Evolutionary conservation across 139 green algal species (phyloP).

Genomic region (Pycnococcus provasolii): DNA sequence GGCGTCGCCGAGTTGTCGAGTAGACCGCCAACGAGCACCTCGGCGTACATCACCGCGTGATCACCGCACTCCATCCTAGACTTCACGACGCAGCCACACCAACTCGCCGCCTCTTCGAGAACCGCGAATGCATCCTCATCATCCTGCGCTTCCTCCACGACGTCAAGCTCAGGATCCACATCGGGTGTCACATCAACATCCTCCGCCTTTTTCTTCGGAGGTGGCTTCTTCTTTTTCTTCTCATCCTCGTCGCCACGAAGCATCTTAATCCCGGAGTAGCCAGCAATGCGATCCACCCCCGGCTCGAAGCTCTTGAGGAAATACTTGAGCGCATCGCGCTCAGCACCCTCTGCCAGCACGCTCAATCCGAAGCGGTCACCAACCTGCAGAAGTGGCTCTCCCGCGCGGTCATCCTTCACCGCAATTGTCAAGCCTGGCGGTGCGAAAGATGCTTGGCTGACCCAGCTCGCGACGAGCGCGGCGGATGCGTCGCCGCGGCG

Average conservation of each 20-base stretch:
- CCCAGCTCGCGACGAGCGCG: constrained; percentile 87
- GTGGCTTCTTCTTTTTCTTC: constrained; percentile 19
- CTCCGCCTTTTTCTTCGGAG: background rate
- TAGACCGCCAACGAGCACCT: constrained; percentile 58
- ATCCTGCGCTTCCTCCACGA: constrained; percentile 37
- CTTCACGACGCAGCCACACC: constrained; percentile 53
- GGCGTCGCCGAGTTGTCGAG: constrained; percentile 45
- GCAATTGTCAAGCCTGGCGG: constrained; percentile 81
- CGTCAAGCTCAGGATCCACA: background rate
- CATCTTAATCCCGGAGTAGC: background rate
- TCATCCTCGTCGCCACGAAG: constrained; percentile 16
- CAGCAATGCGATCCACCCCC: constrained; percentile 65
- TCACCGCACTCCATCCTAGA: constrained; percentile 70
- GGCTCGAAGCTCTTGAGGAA: constrained; percentile 69
- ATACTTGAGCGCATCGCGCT: constrained; percentile 41
- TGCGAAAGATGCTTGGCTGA: constrained; percentile 78
- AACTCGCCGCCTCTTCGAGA: constrained; percentile 40
- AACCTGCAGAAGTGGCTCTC: constrained; percentile 67
- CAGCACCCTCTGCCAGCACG: constrained; percentile 57
- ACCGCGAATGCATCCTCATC: constrained; percentile 39
- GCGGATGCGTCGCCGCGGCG: constrained; percentile 58
- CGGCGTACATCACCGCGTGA: constrained; percentile 68
- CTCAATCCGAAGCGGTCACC: constrained; percentile 69
- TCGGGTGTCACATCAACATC: background rate
- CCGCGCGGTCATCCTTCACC: constrained; percentile 84